A percentile compares a stretch with the other conserved stretches of the same genome.
Evolutionary conservation across 1,284 basidiomycete species (phyloP).

Genomic region (Ganoderma meredithae): DNA sequence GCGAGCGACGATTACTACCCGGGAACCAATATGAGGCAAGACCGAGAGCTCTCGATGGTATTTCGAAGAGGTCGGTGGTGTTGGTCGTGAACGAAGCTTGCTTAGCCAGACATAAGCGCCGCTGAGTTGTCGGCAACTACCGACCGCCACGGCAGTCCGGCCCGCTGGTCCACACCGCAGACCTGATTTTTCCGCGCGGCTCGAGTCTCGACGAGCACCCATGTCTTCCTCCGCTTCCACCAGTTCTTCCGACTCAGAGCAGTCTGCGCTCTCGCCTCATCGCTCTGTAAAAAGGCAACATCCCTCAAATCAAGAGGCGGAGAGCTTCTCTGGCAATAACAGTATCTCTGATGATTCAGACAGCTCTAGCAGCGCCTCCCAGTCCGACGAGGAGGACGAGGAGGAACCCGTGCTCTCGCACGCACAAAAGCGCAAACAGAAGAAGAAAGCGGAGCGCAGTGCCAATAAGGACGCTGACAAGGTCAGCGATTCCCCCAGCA

Average conservation of each 20-base stretch:
- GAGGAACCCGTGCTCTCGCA: constrained; percentile 67
- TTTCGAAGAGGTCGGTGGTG: too few relatives aligned
- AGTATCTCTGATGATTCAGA: constrained; percentile 19
- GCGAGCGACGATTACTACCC: too few relatives aligned
- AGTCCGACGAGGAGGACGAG: constrained; percentile 31
- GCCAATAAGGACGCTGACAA: neutral
- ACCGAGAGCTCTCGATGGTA: too few relatives aligned
- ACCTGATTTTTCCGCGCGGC: neutral
- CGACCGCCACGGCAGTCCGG: neutral
- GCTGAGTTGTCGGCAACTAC: too few relatives aligned
- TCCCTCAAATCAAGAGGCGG: constrained; percentile 9
- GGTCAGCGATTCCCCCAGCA: constrained; percentile 34
- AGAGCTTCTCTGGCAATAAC: constrained; percentile 16
- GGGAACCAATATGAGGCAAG: too few relatives aligned
- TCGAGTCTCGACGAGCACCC: constrained; percentile 1
- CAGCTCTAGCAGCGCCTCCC: constrained; percentile 27
- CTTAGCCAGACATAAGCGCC: too few relatives aligned
- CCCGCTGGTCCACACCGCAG: neutral
- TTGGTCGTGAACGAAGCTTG: too few relatives aligned
- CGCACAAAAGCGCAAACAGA: constrained; percentile 71
- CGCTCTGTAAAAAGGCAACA: constrained; percentile 21
- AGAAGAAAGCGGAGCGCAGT: constrained; percentile 53
- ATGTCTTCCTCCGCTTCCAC: constrained; percentile 32
- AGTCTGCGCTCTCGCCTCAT: constrained; percentile 17
- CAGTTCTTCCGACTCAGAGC: constrained; percentile 32